Evolutionary conservation across 441 rosid genomes (phyloP).

Genomic region (Populus hybrid): DNA sequence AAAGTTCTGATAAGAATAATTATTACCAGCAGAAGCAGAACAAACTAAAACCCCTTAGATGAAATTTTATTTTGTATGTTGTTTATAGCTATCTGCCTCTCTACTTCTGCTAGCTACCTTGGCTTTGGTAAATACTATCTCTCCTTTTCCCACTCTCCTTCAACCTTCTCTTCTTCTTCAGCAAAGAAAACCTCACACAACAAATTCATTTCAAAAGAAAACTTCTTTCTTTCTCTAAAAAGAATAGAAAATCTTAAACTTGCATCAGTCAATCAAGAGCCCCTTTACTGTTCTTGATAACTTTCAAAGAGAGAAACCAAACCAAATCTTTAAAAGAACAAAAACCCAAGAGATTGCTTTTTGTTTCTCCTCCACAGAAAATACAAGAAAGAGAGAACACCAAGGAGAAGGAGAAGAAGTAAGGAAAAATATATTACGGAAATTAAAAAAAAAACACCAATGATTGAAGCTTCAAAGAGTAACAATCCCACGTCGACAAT

Average conservation of each 20-base stretch:
- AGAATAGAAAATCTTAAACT: not conserved
- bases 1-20: not conserved
- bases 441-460: constrained; percentile 27
- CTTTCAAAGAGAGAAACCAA: constrained; percentile 11
- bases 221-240: not conserved
- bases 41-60: constrained; percentile 14
- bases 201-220: constrained; percentile 48
- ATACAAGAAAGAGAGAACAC: not conserved
- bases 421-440: too few species aligned
- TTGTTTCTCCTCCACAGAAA: not conserved
- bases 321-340: constrained; percentile 23
- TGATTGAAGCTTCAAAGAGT: constrained; percentile 50
- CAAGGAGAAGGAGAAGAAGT: not conserved
- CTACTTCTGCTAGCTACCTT: constrained; percentile 35
- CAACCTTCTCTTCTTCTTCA: constrained; percentile 41
- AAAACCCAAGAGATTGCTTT: constrained; percentile 27
- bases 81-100: not conserved
- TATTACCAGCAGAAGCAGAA: constrained; percentile 55
- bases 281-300: not conserved
- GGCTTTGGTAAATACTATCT: constrained; percentile 19
- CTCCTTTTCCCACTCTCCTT: constrained; percentile 33
- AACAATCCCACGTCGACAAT: constrained; percentile 44
- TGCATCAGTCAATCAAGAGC: not conserved
- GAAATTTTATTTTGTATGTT: not conserved
- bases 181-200: constrained; percentile 40